Percentiles rank a stretch among this genome's conserved stretches.
phyloP scores from a whole-genome alignment of 768 basidiomycete species.

The Russula vinacea region DNA sequence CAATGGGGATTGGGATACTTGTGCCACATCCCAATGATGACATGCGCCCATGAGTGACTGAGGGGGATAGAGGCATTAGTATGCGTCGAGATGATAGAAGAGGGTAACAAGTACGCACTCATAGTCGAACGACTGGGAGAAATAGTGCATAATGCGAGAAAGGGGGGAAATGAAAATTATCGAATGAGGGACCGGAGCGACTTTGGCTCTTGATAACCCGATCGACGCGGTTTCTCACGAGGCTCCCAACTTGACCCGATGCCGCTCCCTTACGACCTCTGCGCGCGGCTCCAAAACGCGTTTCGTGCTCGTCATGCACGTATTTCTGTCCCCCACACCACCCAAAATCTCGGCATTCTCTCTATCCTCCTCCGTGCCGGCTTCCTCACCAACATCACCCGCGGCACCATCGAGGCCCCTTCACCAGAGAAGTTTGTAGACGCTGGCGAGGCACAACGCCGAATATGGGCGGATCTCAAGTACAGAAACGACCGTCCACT shows the following conservation, averaged over 20 bases:
- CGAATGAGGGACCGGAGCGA: constrained; percentile 5
- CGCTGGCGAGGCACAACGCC: constrained; percentile 60
- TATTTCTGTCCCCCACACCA: constrained; percentile 77
- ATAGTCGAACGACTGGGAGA: constrained; percentile 79
- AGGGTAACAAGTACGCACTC: constrained; percentile 52
- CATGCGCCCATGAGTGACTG: constrained; percentile 89
- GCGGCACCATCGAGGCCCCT: constrained; percentile 66
- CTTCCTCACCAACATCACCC: constrained; percentile 78
- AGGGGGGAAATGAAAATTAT: not conserved
- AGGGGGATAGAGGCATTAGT: constrained; percentile 8
- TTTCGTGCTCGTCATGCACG: constrained; percentile 80
- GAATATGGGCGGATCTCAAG: constrained; percentile 94
- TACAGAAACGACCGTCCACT: constrained; percentile 89
- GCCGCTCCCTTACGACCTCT: constrained; percentile 80
- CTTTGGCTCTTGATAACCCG: not conserved
- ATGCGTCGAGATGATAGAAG: constrained; percentile 8
- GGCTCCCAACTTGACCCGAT: constrained; percentile 30
- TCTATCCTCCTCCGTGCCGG: constrained; percentile 89
- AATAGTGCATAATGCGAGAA: constrained; percentile 64
- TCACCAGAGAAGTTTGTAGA: constrained; percentile 59
- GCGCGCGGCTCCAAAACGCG: constrained; percentile 87
- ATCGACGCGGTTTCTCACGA: constrained; percentile 1
- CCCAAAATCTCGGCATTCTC: constrained; percentile 88
- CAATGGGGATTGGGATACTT: constrained; percentile 96
- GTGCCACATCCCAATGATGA: constrained; percentile 89